Evolutionary conservation across 108 stramenopile genomes (phyloP).

Genomic region (Chaetoceros tenuissimus): DNA sequence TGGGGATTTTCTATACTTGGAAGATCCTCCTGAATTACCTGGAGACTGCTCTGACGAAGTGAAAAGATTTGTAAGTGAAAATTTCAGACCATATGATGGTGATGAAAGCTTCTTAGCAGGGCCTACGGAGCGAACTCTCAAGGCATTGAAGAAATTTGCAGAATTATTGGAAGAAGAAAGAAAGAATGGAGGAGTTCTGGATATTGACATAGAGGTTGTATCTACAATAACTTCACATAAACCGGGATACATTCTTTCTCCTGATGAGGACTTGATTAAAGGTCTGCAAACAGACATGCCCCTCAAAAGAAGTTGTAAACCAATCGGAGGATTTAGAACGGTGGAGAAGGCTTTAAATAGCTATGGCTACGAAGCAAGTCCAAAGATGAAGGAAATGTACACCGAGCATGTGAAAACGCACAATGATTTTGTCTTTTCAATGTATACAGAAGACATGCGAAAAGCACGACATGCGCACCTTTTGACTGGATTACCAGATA

Average conservation of each 20-base stretch:
- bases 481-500: slow-evolving; percentile 63
- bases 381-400: slow-evolving; percentile 29
- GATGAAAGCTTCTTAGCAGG: slow-evolving; percentile 36
- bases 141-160: slow-evolving; percentile 28
- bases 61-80: slow-evolving; percentile 29
- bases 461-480: slow-evolving; percentile 50
- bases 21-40: slow-evolving; percentile 24
- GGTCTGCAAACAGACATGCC: slow-evolving; percentile 58
- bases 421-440: slow-evolving; percentile 56
- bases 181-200: slow-evolving; percentile 37
- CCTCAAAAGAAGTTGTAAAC: slow-evolving; percentile 55
- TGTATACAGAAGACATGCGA: slow-evolving; percentile 57
- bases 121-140: slow-evolving; percentile 41
- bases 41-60: slow-evolving; percentile 45
- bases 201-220: slow-evolving; percentile 38
- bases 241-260: slow-evolving; percentile 51
- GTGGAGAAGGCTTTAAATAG: slow-evolving; percentile 40
- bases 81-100: slow-evolving; percentile 41
- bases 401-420: slow-evolving; percentile 48
- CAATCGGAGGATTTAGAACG: slow-evolving; percentile 43
- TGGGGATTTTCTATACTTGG: slow-evolving; percentile 11
- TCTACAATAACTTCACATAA: slow-evolving; percentile 54
- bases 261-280: slow-evolving; percentile 50
- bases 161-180: slow-evolving; percentile 42
- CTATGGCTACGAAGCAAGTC: slow-evolving; percentile 47